Evolutionary conservation across 2,329 filamentous ascomycete genomes (phyloP).

Genomic region (Sordariomycetes sp.): DNA sequence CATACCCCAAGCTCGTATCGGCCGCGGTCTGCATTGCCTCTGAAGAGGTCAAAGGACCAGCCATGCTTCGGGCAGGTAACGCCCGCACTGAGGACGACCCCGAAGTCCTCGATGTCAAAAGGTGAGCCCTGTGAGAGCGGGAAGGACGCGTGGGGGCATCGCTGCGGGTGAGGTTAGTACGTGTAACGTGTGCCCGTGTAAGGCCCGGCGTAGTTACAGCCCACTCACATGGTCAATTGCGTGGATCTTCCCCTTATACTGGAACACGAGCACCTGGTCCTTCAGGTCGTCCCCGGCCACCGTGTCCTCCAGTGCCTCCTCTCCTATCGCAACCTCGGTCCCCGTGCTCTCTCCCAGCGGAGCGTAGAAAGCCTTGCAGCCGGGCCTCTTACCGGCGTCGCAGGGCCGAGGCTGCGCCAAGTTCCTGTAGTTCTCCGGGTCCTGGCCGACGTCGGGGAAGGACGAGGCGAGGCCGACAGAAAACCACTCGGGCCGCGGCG

Average conservation of each 20-base stretch:
- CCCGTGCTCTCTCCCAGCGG: conserved; percentile 26
- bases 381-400: conserved; percentile 26
- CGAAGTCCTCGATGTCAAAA: conserved; percentile 67
- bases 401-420: conserved; percentile 27
- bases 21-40: conserved; percentile 50
- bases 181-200: not conserved
- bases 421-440: conserved; percentile 19
- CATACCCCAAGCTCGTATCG: conserved; percentile 51
- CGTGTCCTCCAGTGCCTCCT: conserved; percentile 16
- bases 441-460: conserved; percentile 37
- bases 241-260: conserved; percentile 52
- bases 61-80: conserved; percentile 49
- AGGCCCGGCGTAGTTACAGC: not conserved
- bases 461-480: conserved; percentile 42
- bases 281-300: conserved; percentile 26
- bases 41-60: conserved; percentile 61
- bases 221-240: conserved; percentile 57
- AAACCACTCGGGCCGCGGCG: conserved; percentile 32
- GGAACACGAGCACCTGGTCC: conserved; percentile 56
- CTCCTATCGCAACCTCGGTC: conserved; percentile 22
- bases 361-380: conserved; percentile 50
- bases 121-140: conserved; percentile 51
- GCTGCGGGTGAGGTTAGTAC: conserved; percentile 21
- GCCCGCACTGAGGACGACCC: conserved; percentile 49
- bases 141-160: conserved; percentile 58